Base-by-base conservation (phyloP, 106 monocot species). In the Iris macrosiphon region DNA sequence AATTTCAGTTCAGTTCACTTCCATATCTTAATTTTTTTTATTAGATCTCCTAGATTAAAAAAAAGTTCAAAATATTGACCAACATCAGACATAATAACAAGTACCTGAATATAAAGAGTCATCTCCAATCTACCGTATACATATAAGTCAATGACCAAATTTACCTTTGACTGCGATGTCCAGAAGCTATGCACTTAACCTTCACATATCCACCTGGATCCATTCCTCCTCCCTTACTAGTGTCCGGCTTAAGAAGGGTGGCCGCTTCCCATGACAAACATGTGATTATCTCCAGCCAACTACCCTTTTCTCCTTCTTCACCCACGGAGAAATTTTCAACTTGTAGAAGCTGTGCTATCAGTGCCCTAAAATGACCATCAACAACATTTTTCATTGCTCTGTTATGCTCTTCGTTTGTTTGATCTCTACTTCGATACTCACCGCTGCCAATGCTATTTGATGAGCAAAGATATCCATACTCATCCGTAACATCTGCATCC, bases 231-330 rank as follows among this genome's bases (percentile, higher is more conserved):
- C 89, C 73, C 18, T 60, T 81, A 49, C 81, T 82, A 5, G 79
- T 89, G 68, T 82, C 89, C 52, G 88, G 82, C 54, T 79, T 81
- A 9, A 95, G 85, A 47, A 89, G 66, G 52, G 70, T 69, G 31
- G 94, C 81, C 40, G 85, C 88, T 74, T 89, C 76, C 84, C 81
- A 82, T 64, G 85, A 84, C 45, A 95, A 71, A 31, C 76, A 70
- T 59, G 79, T 79, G 40, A 95, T 70, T 59, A 95, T 95, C 40
- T 85, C 81, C 64, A 95, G 76, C 89, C 94, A 89, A 69, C 82
- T 76, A 38, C 61, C 75, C 18, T 60, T 69, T 14, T 81, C 76
- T 66, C 57, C 52, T 50, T 85, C 88, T 40, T 74, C 72, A 45
- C 75, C 68, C 20, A 63, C 37, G 1, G 80, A 50, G 46, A 95